phyloP scores from a whole-genome alignment of 306 rosid genomes.

The Vigna nakashimae region DNA sequence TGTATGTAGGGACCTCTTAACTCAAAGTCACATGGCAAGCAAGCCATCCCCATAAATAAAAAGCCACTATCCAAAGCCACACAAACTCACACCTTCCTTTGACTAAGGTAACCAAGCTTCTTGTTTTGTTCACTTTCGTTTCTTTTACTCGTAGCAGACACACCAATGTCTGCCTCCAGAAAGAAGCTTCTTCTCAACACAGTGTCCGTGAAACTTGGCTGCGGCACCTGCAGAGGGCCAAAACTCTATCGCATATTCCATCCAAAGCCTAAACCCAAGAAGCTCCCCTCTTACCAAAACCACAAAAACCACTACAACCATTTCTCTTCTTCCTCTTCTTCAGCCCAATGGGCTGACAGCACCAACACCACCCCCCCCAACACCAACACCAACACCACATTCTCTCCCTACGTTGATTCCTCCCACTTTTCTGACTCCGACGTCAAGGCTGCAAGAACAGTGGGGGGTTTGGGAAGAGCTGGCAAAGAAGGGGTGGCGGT shows the following conservation, averaged over 20 bases:
- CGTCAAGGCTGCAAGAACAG: constrained; percentile 36
- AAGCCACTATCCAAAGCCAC: neutral
- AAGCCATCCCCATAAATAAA: constrained; percentile 40
- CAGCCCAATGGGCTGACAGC: constrained; percentile 40
- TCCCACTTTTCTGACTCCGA: constrained; percentile 50
- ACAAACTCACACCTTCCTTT: constrained; percentile 12
- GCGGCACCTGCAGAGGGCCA: constrained; percentile 73
- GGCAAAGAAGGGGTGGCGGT: constrained; percentile 85
- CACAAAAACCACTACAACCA: constrained; percentile 38
- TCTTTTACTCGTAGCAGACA: neutral
- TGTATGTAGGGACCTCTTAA: constrained; percentile 28
- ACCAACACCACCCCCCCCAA: constrained; percentile 39
- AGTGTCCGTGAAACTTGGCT: constrained; percentile 70
- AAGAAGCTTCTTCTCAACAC: constrained; percentile 63
- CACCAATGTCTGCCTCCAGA: constrained; percentile 66
- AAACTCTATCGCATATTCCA: constrained; percentile 60
- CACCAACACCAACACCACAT: constrained; percentile 49
- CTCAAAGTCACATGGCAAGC: constrained; percentile 54
- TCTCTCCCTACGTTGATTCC: constrained; percentile 53
- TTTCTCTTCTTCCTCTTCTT: constrained; percentile 40
- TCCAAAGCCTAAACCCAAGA: constrained; percentile 60
- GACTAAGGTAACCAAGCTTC: neutral
- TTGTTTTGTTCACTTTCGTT: neutral
- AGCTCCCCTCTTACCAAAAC: constrained; percentile 47
- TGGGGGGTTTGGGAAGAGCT: constrained; percentile 65